Percentiles rank a stretch among this genome's conserved stretches.
Conservation (phyloP, 768 basidiomycete genomes). For the Coprinellus micaceus region DNA sequence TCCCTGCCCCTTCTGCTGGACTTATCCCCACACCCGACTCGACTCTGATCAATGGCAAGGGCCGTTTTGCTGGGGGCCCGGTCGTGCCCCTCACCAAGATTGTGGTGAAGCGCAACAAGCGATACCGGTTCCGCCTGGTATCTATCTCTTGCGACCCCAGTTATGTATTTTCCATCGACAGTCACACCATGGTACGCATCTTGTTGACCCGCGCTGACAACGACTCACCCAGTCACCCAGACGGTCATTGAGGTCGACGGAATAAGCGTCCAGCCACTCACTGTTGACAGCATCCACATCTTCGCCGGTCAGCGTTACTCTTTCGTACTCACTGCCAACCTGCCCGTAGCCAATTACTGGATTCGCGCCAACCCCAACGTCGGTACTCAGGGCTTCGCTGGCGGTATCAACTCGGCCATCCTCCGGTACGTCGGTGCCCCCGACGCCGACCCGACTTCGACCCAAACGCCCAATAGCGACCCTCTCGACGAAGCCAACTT, state of each 20-base stretch:
- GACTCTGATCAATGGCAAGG: constrained; percentile 36
- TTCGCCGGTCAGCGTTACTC: constrained; percentile 19
- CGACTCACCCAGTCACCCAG: no score
- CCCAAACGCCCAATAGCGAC: constrained; percentile 21
- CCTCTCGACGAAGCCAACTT: constrained; percentile 23
- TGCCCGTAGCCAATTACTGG: constrained; percentile 25
- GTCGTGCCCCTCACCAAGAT: constrained; percentile 27
- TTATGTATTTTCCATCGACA: constrained; percentile 42
- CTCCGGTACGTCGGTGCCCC: constrained; percentile 41
- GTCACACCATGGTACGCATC: constrained; percentile 25
- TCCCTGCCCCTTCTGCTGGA: constrained; percentile 16
- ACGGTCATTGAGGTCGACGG: constrained; percentile 46
- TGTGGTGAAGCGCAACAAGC: constrained; percentile 27
- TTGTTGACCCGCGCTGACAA: no score
- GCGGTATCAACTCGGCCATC: constrained; percentile 34
- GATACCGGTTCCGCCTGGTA: constrained; percentile 28
- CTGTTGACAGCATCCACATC: constrained; percentile 39
- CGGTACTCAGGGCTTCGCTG: constrained; percentile 17
- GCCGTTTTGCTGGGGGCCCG: constrained; percentile 34
- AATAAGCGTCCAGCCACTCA: constrained; percentile 32
- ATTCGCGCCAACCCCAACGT: constrained; percentile 25
- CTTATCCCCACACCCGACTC: constrained; percentile 22
- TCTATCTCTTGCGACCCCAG: constrained; percentile 27
- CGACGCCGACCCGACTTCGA: constrained; percentile 27
- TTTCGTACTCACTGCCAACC: constrained; percentile 1